These are phyloP conservation scores for Paraphoma chrysanthemicola DNA, from an alignment of 2,329 filamentous ascomycete genomes.

Conservation along the genomic window DNA sequence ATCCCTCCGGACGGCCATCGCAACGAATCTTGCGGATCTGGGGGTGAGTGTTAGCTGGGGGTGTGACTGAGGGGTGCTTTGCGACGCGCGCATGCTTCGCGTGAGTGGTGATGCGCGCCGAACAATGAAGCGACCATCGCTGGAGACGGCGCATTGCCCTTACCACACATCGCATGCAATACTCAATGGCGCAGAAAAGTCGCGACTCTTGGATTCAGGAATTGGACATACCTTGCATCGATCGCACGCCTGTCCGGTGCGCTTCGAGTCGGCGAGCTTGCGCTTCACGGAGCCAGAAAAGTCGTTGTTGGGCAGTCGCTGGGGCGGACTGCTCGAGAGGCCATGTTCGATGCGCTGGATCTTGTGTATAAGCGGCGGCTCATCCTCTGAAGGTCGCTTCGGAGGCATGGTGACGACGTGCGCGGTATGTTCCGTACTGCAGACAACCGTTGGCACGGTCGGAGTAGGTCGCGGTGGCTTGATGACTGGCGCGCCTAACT, in stretches of 20 bases:
- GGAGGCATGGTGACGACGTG: constrained; percentile 29
- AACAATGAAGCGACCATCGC: not conserved
- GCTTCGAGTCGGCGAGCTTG: constrained; percentile 60
- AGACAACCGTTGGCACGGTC: constrained; percentile 19
- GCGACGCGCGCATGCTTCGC: not conserved
- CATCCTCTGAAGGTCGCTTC: constrained; percentile 32
- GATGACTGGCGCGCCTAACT: constrained; percentile 8
- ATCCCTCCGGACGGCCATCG: constrained; percentile 80
- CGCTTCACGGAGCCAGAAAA: constrained; percentile 55
- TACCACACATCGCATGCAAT: too few species aligned
- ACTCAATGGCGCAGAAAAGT: too few species aligned
- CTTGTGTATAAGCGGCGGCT: constrained; percentile 30
- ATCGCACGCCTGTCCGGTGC: constrained; percentile 87
- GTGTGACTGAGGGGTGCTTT: not conserved
- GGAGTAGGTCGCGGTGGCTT: constrained; percentile 9
- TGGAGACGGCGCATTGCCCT: too few species aligned
- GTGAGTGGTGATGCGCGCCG: not conserved
- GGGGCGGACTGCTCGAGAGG: constrained; percentile 24
- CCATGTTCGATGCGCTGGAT: constrained; percentile 44
- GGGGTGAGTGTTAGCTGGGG: constrained; percentile 9
- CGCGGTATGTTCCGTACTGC: constrained; percentile 13
- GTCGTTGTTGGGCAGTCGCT: constrained; percentile 33
- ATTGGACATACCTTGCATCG: constrained; percentile 71
- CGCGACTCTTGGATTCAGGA: not conserved
- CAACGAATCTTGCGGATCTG: constrained; percentile 87